Evolutionary conservation across 2,329 filamentous ascomycete species (phyloP), one percentile per base, ranked within the genome.

Genomic region (Calonectria honghensis): DNA sequence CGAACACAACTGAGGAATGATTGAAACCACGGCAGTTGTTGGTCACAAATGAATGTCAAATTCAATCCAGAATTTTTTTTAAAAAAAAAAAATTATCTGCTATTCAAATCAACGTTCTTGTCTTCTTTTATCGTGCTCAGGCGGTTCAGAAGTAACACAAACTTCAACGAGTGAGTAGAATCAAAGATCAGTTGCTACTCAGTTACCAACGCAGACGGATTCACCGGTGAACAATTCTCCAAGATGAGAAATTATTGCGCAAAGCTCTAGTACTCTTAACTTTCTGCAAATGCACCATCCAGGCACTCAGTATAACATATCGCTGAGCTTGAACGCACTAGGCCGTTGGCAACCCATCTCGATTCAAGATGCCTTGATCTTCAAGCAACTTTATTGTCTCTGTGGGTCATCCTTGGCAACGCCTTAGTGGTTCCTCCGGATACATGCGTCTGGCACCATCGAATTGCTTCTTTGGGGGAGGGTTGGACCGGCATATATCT

Each of bases 401-500:
- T 16, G 64, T 2, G 9, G 45, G 52, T 45, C 64, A 67, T 67
- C 52, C 31, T 5, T 67, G 64, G 9, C 64, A 67, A 0, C 64
- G 20, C 6, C 31, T 24, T n/a, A 39, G 24, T 37, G 64, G 45
- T 16, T 67, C 3, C 14, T 14, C 13, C 14, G 29, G 31, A 18
- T 35, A 50, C 1, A 67, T 18, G 10, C 45, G 41, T n/a, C 50
- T 67, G 9, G 45, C 3, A 1, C 64, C 64, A 27, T 67, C 11
- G 20, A 52, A 67, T 37, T 67, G 31, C 29, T 67, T 52, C 29
- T 52, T 50, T 18, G 64, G 45, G 11, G 45, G 64, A 4, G 64
- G 41, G 45, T 67, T 67, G n/a, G 29, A 51, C 24, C n/a, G 41
- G 20, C 64, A 67, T 35, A 67, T 67, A 18, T 52, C n/a, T 31